Evolutionary conservation across 345 rosid genomes (phyloP).

Genomic region (Salix exigua): DNA sequence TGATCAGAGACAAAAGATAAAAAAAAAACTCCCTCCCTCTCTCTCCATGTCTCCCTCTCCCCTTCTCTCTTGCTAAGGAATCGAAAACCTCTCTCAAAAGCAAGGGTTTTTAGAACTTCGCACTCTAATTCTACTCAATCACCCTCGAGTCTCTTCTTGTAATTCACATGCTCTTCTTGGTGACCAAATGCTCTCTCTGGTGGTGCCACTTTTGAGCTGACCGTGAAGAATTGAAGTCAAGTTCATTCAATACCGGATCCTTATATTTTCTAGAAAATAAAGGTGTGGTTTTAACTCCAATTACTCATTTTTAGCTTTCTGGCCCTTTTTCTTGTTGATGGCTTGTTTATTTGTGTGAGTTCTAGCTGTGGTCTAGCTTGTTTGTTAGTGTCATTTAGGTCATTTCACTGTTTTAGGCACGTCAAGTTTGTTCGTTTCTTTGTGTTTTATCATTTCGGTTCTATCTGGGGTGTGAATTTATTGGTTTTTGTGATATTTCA

Average conservation of each 20-base stretch:
- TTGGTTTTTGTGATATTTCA: conserved; percentile 34
- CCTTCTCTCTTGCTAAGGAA: conserved; percentile 35
- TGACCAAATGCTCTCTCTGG: conserved; percentile 27
- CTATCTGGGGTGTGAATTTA: conserved; percentile 36
- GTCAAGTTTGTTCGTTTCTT: conserved; percentile 33
- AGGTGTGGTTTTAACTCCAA: conserved; percentile 27
- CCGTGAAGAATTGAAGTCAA: conserved; percentile 47
- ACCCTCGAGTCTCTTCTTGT: conserved; percentile 32
- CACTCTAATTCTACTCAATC: conserved; percentile 45
- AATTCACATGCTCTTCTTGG: conserved; percentile 14
- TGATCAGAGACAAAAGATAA: conserved; percentile 41
- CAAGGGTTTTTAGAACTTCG: conserved; percentile 36
- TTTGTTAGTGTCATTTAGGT: conserved; percentile 35
- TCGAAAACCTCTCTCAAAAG: conserved; percentile 19
- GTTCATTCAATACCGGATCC: conserved; percentile 16
- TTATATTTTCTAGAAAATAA: conserved; percentile 13
- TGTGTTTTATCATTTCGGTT: conserved; percentile 34
- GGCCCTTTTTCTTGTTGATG: conserved; percentile 17
- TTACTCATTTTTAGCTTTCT: conserved; percentile 5
- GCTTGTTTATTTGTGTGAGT: conserved; percentile 11
- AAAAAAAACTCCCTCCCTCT: conserved; percentile 4
- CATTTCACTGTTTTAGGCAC: conserved; percentile 55
- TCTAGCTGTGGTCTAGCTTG: conserved; percentile 23
- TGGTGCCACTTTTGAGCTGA: conserved; percentile 24
- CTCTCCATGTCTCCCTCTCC: neutral